These are phyloP conservation scores for Penicillium sp. DNA, from an alignment of 2,329 filamentous ascomycete species.

Conservation along the genomic window DNA sequence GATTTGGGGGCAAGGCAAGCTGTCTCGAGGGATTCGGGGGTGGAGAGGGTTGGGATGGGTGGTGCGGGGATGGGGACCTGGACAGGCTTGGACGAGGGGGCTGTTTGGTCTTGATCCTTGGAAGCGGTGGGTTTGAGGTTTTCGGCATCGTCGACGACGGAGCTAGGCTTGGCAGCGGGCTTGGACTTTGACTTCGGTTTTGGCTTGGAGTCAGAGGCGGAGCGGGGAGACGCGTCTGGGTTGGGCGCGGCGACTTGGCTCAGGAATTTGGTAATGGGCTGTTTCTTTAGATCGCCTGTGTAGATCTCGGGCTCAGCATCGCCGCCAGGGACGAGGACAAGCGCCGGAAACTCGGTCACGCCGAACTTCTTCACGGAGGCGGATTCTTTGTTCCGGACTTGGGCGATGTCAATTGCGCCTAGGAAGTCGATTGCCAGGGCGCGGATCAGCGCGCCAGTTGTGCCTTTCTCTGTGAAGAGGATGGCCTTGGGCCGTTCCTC, in stretches of 20 bases:
- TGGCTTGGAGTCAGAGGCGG: slow-evolving; percentile 37
- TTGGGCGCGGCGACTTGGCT: slow-evolving; percentile 77
- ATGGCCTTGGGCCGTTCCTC: slow-evolving; percentile 78
- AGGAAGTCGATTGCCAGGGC: slow-evolving; percentile 89
- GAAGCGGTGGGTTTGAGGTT: slow-evolving; percentile 52
- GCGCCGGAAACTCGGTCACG: slow-evolving; percentile 72
- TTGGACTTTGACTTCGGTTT: slow-evolving; percentile 46
- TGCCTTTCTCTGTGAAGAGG: slow-evolving; percentile 90
- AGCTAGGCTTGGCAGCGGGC: slow-evolving; percentile 48
- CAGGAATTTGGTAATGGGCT: slow-evolving; percentile 76
- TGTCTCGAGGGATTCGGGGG: slow-evolving; percentile 62
- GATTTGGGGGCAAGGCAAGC: slow-evolving; percentile 74
- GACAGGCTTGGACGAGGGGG: slow-evolving; percentile 36
- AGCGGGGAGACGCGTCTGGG: slow-evolving; percentile 58
- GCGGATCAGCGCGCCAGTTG: slow-evolving; percentile 77
- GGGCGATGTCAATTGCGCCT: slow-evolving; percentile 73
- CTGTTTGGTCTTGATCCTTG: slow-evolving; percentile 32
- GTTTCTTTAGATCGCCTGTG: slow-evolving; percentile 81
- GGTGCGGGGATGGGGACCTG: slow-evolving; percentile 57
- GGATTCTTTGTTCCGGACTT: slow-evolving; percentile 79
- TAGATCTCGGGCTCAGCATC: slow-evolving; percentile 69
- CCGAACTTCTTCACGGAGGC: slow-evolving; percentile 70
- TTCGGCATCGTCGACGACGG: slow-evolving; percentile 45
- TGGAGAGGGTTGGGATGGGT: slow-evolving; percentile 64
- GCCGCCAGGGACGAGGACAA: slow-evolving; percentile 75